Percentiles rank a stretch among this genome's conserved stretches.
Evolutionary conservation across 352 stramenopile species (phyloP).

Genomic region (Globisporangium solare): DNA sequence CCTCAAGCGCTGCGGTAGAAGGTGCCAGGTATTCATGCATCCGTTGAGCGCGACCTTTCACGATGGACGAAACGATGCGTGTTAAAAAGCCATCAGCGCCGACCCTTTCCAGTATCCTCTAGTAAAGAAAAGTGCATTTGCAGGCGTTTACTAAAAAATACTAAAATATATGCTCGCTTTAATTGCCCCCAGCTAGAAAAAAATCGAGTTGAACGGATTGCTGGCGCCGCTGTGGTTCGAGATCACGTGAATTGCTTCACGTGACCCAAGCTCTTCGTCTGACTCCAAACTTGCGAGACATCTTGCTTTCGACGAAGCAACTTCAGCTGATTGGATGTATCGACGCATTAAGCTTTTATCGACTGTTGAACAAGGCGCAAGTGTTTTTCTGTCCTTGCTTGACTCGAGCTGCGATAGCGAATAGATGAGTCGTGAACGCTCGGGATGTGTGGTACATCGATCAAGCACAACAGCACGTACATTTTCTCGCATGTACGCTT

Average conservation of each 20-base stretch:
- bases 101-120: too few relatives aligned
- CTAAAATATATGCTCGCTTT: too few relatives aligned
- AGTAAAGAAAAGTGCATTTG: too few relatives aligned
- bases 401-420: not conserved
- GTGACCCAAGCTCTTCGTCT: not conserved
- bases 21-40: not conserved
- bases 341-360: constrained; percentile 15
- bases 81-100: not conserved
- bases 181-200: constrained; percentile 25
- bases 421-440: too few relatives aligned
- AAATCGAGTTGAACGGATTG: constrained; percentile 28
- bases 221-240: constrained; percentile 9
- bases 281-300: too few relatives aligned
- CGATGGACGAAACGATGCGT: not conserved
- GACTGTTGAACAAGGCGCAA: constrained; percentile 8
- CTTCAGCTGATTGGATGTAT: not conserved
- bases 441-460: too few relatives aligned
- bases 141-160: too few relatives aligned
- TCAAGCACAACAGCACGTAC: not conserved
- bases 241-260: constrained; percentile 12
- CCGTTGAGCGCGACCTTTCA: not conserved
- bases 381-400: not conserved
- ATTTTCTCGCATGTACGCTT: constrained; percentile 17
- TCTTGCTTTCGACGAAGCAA: too few relatives aligned
- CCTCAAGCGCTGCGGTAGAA: not conserved